phyloP scores from a whole-genome alignment of 805 yeast species.

The Lipomyces anomalus region DNA sequence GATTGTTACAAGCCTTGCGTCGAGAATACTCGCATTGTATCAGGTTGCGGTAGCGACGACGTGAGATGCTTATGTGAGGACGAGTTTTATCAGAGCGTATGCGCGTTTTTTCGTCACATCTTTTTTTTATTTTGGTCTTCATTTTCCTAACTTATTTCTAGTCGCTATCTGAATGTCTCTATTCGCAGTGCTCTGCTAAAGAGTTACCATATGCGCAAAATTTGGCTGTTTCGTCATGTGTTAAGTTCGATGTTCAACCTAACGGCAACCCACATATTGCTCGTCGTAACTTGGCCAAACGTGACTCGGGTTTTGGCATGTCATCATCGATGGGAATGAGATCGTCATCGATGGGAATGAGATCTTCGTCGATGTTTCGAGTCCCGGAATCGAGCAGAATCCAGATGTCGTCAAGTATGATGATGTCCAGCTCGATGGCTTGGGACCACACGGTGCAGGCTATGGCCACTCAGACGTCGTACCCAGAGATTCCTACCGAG shows the following conservation, averaged over 20 bases:
- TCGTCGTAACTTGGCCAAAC: constrained; percentile 7
- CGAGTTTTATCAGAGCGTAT: constrained; percentile 15
- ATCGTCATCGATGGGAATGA: not conserved
- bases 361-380: constrained; percentile 1
- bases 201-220: constrained; percentile 23
- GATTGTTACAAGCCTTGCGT: constrained; percentile 22
- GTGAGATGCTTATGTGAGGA: constrained; percentile 16
- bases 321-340: not conserved
- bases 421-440: not conserved
- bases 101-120: not conserved
- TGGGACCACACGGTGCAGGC: not conserved
- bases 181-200: constrained; percentile 18
- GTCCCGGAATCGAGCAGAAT: too few relatives aligned
- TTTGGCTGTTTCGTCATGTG: constrained; percentile 18
- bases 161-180: constrained; percentile 17
- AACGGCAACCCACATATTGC: constrained; percentile 24
- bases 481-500: constrained; percentile 3
- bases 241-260: constrained; percentile 19
- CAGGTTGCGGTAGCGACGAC: constrained; percentile 13
- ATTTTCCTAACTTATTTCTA: not conserved
- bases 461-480: not conserved
- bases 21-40: constrained; percentile 22
- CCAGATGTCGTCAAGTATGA: not conserved
- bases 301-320: not conserved
- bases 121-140: not conserved